A percentile compares a stretch with the other conserved stretches of the same genome.
These are phyloP conservation scores for Rhizophagus sp. DNA, from an alignment of 192 early-diverging fungal genomes.

Conservation along the genomic window DNA sequence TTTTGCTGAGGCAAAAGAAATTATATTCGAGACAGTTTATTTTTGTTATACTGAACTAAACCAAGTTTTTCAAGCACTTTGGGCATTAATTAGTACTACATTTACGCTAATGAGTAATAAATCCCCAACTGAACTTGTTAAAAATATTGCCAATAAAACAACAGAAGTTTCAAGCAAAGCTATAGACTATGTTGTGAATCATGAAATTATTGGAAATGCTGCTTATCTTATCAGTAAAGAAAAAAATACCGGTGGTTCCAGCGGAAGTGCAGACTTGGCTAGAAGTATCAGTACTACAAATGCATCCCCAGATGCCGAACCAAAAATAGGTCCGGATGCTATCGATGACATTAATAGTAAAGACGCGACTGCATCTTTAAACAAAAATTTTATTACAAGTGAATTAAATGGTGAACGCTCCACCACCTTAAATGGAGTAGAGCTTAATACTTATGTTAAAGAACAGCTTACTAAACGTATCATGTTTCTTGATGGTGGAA, in stretches of 20 bases:
- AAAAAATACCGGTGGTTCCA: not conserved
- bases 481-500: constrained; percentile 97
- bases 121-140: not conserved
- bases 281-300: too few species aligned
- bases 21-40: not conserved
- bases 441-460: constrained; percentile 69
- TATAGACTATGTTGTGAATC: not conserved
- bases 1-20: not conserved
- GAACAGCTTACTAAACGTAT: constrained; percentile 79
- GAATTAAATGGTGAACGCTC: too few species aligned
- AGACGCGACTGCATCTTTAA: not conserved
- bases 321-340: not conserved
- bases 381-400: too few species aligned
- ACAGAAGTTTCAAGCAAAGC: not conserved
- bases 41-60: not conserved
- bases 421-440: not conserved
- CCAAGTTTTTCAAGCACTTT: not conserved
- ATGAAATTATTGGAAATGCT: not conserved
- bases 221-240: not conserved
- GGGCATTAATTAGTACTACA: not conserved
- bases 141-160: not conserved
- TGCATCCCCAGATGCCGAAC: too few species aligned
- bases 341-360: too few species aligned
- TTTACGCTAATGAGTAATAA: not conserved
- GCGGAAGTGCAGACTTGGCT: too few species aligned